Conservation (phyloP, 2,329 filamentous ascomycete genomes). For the Venturia pyrina region DNA sequence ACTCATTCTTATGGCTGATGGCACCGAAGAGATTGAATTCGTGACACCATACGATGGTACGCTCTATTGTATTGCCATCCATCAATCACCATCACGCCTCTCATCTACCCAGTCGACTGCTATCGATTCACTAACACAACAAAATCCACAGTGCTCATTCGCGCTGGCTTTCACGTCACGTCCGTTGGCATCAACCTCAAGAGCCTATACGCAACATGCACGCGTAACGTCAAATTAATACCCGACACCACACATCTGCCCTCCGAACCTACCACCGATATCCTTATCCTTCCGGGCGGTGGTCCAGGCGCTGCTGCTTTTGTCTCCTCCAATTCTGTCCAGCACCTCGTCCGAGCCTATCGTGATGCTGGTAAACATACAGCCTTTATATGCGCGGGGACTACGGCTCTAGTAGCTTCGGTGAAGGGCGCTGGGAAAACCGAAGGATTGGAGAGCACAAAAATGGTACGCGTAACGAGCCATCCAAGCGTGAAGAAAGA, state of each 20-base stretch:
- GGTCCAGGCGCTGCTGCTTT: slow-evolving; percentile 28
- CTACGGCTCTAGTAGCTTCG: slow-evolving; percentile 26
- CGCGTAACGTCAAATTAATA: slow-evolving; percentile 27
- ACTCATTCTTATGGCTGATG: slow-evolving; percentile 29
- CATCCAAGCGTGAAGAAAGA: slow-evolving; percentile 29
- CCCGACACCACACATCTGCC: slow-evolving; percentile 23
- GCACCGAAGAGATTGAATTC: slow-evolving; percentile 32
- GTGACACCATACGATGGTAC: slow-evolving; percentile 31
- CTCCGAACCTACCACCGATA: slow-evolving; percentile 20
- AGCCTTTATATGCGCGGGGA: slow-evolving; percentile 29
- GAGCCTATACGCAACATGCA: slow-evolving; percentile 19
- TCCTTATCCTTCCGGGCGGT: slow-evolving; percentile 30
- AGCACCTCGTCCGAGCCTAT: slow-evolving; percentile 23
- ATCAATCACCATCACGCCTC: not conserved
- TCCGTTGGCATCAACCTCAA: slow-evolving; percentile 27
- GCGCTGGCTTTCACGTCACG: slow-evolving; percentile 27
- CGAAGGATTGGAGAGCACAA: slow-evolving; percentile 9
- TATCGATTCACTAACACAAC: not conserved
- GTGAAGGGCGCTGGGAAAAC: slow-evolving; percentile 8
- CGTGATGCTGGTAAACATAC: slow-evolving; percentile 23
- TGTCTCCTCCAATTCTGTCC: slow-evolving; percentile 17
- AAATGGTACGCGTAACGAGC: slow-evolving; percentile 11
- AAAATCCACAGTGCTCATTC: slow-evolving; percentile 23
- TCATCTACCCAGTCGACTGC: not conserved
- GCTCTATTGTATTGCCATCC: slow-evolving; percentile 4